Conservation (phyloP, 83 land plant genomes). For the Thuja plicata region DNA sequence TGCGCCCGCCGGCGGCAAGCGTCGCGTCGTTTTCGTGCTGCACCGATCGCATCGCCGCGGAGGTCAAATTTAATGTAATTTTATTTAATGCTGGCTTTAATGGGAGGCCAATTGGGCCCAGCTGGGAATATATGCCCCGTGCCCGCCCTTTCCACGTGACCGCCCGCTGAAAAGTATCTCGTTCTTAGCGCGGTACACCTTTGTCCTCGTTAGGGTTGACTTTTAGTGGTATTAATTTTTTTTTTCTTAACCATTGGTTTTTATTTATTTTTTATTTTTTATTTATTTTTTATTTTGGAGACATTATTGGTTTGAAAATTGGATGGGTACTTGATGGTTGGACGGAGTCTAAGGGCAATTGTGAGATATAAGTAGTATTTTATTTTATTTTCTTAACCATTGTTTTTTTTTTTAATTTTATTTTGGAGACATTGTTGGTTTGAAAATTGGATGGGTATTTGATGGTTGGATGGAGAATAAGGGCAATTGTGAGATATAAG, state of each 20-base stretch:
- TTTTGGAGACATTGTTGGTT: no score
- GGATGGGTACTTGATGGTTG: no score
- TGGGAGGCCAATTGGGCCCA: neutral
- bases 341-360: no score
- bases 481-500: no score
- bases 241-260: no score
- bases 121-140: neutral
- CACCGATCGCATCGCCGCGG: constrained; percentile 2
- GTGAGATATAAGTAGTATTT: no score
- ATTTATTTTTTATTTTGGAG: no score
- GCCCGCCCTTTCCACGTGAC: neutral
- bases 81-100: neutral
- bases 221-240: neutral
- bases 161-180: neutral
- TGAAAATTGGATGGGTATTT: no score
- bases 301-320: no score
- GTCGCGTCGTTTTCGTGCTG: neutral
- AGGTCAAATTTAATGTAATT: neutral
- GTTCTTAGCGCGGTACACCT: neutral
- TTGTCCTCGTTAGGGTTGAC: neutral
- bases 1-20: neutral
- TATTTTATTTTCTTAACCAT: neutral
- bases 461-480: no score
- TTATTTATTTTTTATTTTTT: neutral
- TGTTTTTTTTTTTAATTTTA: accelerated